phyloP scores from a whole-genome alignment of 805 yeast genomes.

The Starmerella powellii region DNA sequence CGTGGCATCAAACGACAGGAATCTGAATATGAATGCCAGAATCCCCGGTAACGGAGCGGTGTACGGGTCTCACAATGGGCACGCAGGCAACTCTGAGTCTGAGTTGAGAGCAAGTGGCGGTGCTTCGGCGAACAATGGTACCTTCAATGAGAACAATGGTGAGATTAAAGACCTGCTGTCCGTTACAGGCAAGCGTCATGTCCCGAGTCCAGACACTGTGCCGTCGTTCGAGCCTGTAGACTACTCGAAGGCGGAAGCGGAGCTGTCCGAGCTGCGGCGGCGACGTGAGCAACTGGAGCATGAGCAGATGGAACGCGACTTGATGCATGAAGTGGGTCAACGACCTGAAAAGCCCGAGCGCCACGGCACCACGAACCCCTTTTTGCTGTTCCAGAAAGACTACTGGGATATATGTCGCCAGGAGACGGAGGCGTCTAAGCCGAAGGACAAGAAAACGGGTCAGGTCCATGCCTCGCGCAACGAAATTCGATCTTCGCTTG shows the following conservation, averaged over 20 bases:
- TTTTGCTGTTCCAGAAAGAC: constrained; percentile 32
- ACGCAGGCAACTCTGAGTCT: too few relatives aligned
- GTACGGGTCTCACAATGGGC: too few relatives aligned
- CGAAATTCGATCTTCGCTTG: constrained; percentile 33
- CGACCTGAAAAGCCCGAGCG: constrained; percentile 32
- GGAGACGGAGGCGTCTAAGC: constrained; percentile 29
- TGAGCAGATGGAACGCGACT: constrained; percentile 29
- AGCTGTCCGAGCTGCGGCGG: constrained; percentile 24
- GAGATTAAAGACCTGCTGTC: too few relatives aligned
- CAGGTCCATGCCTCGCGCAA: constrained; percentile 29
- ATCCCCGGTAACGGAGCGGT: too few relatives aligned
- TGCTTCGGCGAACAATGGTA: too few relatives aligned
- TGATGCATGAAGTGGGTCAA: constrained; percentile 30
- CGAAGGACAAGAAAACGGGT: constrained; percentile 23
- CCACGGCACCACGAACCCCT: constrained; percentile 32
- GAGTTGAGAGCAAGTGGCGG: too few relatives aligned
- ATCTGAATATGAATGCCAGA: too few relatives aligned
- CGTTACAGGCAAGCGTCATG: neutral
- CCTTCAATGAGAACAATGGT: too few relatives aligned
- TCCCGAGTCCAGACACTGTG: constrained; percentile 1
- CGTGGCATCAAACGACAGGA: too few relatives aligned
- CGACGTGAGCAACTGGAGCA: constrained; percentile 26
- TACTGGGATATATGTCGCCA: constrained; percentile 33
- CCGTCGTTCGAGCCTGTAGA: constrained; percentile 9
- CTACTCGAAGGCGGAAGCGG: constrained; percentile 21